Evolutionary conservation across 176 grass and related monocot species (phyloP), one percentile per base, ranked within the genome.

Genomic region (Thalia dealbata): DNA sequence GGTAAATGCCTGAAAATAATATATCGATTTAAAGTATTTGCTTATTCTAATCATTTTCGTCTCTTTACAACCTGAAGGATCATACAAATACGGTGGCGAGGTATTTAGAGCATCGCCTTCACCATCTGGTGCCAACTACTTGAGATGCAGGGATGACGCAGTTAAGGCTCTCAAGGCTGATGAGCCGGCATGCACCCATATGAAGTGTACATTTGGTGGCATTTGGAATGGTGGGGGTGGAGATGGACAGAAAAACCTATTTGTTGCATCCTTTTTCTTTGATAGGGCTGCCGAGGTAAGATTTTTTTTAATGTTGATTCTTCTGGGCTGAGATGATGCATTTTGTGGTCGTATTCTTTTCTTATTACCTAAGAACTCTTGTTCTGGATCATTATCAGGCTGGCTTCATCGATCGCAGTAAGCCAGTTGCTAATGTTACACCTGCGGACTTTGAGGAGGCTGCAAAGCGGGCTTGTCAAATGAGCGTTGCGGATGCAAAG

Each of bases 191-290:
- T 99, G 95, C 73, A 93, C 87, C 66, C 95, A 99, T 64, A 99
- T 99, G 95, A 93, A 99, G 80, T 99, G 95, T 68, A 99, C 95
- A 64, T 99, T 99, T 88, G 90, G 95, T 64, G 95, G 95, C 71
- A 75, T 93, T 52, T 99, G 95, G 95, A 99, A 99, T 69, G 95
- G 95, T 84, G 95, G 95, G 15, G 95, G 95, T 79, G 95, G 95
- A 75, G 95, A 91, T 80, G 95, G 95, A 50, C 90, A 93, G 86
- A 99, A 93, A 75, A 93, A 99, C 80, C 72, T 97, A 23, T 99
- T 99, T 84, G 95, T 99, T 52, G 95, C 95, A 67, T 99, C 95
- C 35, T 99, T 99, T 84, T 99, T 99, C 85, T 99, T 88, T 59
- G 95, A 99, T 50, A 85, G 95, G 65, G 90, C 95, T 74, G 90